A percentile compares a stretch with the other conserved stretches of the same genome.
Conservation (phyloP, 768 basidiomycete species). For the Candolleomyces efflorescens region DNA sequence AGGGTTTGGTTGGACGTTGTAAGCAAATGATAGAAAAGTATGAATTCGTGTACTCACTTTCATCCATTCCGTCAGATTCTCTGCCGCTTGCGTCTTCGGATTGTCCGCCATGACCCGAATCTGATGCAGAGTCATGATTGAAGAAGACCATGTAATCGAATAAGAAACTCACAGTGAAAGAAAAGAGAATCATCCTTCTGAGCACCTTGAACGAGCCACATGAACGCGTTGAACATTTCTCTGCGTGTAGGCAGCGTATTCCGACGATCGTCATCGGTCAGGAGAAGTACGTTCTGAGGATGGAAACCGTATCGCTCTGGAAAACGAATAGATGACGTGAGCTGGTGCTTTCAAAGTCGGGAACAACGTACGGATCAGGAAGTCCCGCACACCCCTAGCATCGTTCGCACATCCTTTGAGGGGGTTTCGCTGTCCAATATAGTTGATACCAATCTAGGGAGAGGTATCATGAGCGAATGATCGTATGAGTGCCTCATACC, state of each 20-base stretch:
- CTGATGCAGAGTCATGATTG: constrained; percentile 27
- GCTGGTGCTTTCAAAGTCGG: background rate
- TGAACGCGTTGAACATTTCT: constrained; percentile 47
- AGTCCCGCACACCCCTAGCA: constrained; percentile 61
- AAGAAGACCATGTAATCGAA: background rate
- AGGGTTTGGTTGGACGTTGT: background rate
- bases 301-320: constrained; percentile 45
- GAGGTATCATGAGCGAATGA: background rate
- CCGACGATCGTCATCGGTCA: constrained; percentile 58
- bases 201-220: constrained; percentile 65
- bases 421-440: constrained; percentile 56
- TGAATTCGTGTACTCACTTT: no score
- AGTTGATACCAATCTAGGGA: constrained; percentile 74
- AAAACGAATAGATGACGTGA: no score
- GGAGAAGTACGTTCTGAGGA: constrained; percentile 58
- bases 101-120: constrained; percentile 96
- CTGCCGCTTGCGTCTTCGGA: constrained; percentile 73
- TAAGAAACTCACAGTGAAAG: constrained; percentile 57
- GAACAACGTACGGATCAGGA: constrained; percentile 50
- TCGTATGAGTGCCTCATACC: constrained; percentile 2
- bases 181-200: constrained; percentile 69
- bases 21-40: background rate
- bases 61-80: constrained; percentile 76
- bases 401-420: constrained; percentile 83
- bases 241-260: constrained; percentile 38